Base-by-base conservation (phyloP, 1,139 yeast genomes). In the Taphrina communis region DNA sequence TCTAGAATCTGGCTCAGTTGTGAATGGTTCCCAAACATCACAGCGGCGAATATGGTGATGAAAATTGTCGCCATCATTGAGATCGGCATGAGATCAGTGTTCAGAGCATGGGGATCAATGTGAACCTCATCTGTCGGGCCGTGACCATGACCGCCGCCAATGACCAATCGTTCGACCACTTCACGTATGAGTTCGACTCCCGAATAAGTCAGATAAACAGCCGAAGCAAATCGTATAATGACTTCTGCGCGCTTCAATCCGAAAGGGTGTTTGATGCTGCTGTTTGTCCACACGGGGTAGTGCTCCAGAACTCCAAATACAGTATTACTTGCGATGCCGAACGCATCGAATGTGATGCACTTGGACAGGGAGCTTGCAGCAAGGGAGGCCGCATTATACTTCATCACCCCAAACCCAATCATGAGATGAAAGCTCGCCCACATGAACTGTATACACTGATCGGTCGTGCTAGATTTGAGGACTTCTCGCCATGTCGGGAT, bases 201-300 rank as follows among this genome's bases (percentile, higher is more conserved):
- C 7, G 67, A 56, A 50, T 65, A 94, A 31, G 93, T 82, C 71
- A 94, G 82, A 0, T 96, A 88, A 0, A 94, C 88, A 25, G 96
- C 87, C 62, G 92, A 81, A 0, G 95, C 97, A 81, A 92, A 93
- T 2, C 96, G 96, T 50, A 89, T 87, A 38, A 94, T 80, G 0
- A 93, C 96, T 75, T 94, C 97, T 31, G 90, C 82, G 71, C 98
- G 82, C 35, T 95, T 96, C 51, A 94, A 81, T 0, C 98, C 98
- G 81, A 94, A 94, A 0, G 99, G 99, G 73, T 86, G 89, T 19
- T 88, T 87, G 55, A 94, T 81, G 7, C 96, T 88, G n/a, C 94
- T 85, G 70, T 85, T 86, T 72, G 85, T 87, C 97, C 98, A 94
- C 4, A 89, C 96, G 73, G 90, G 96, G 76, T 94, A 94, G 75